phyloP scores from a whole-genome alignment of 371 early-diverging fungal species.

The Mortierella sp. region DNA sequence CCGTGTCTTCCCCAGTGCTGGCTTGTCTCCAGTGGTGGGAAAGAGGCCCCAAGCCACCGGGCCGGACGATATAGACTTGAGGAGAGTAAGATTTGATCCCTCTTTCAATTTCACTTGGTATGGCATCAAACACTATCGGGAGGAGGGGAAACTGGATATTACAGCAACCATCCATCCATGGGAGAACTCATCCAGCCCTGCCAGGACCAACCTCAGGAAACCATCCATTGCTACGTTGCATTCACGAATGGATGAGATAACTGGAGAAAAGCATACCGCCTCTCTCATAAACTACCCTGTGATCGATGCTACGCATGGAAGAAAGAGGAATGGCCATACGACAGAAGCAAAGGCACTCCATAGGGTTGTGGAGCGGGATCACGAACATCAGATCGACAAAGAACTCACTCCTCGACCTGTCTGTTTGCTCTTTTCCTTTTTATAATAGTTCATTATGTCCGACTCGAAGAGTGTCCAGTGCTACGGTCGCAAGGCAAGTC shows the following conservation, averaged over 20 bases:
- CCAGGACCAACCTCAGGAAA: background rate
- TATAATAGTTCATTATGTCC: conserved; percentile 44
- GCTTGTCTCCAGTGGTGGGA: too few species aligned
- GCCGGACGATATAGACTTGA: background rate
- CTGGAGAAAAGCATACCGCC: background rate
- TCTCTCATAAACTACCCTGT: background rate
- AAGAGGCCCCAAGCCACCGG: conserved; percentile 2
- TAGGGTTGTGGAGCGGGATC: background rate
- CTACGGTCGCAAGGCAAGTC: conserved; percentile 58
- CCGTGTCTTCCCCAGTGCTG: background rate
- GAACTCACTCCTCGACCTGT: background rate
- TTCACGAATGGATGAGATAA: background rate
- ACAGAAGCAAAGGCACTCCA: background rate
- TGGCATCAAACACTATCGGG: background rate
- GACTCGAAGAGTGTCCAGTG: conserved; percentile 57
- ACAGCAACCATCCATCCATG: conserved; percentile 4
- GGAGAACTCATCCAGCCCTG: conserved; percentile 3
- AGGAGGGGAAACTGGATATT: conserved; percentile 7
- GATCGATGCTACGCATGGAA: background rate
- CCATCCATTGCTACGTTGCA: background rate
- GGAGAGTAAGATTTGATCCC: conserved; percentile 9
- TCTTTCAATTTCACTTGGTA: conserved; percentile 51
- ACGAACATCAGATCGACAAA: background rate
- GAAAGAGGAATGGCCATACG: background rate
- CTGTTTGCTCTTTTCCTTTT: background rate